These are phyloP conservation scores for Podaxis rugospora DNA, from an alignment of 768 basidiomycete genomes.

Conservation along the genomic window DNA sequence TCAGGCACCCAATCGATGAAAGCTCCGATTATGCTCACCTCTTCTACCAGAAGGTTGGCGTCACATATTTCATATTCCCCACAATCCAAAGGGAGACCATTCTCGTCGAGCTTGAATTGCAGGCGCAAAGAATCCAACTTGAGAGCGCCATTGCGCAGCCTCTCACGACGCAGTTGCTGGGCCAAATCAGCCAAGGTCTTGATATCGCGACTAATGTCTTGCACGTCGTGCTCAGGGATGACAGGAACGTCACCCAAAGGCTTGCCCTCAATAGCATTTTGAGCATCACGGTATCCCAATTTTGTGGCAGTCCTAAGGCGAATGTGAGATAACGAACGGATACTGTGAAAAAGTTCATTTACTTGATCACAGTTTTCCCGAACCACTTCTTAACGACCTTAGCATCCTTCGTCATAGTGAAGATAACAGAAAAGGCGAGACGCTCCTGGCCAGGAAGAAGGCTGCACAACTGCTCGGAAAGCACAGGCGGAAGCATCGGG, in stretches of 20 bases:
- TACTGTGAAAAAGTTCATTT: slow-evolving; percentile 18
- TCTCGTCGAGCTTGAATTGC: slow-evolving; percentile 75
- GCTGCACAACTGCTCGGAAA: slow-evolving; percentile 92
- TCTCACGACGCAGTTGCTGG: slow-evolving; percentile 62
- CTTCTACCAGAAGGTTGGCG: slow-evolving; percentile 82
- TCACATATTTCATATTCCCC: slow-evolving; percentile 57
- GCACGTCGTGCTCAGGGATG: slow-evolving; percentile 49
- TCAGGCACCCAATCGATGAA: slow-evolving; percentile 6
- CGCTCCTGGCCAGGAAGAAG: slow-evolving; percentile 85
- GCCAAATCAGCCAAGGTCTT: slow-evolving; percentile 64
- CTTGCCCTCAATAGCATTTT: slow-evolving; percentile 76
- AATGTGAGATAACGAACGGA: not conserved
- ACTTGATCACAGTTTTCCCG: slow-evolving; percentile 90
- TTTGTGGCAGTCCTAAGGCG: slow-evolving; percentile 73
- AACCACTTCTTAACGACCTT: slow-evolving; percentile 87
- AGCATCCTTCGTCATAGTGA: slow-evolving; percentile 81
- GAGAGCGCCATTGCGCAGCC: slow-evolving; percentile 80
- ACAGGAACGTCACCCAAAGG: slow-evolving; percentile 49
- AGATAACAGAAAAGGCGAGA: slow-evolving; percentile 85
- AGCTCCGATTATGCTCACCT: slow-evolving; percentile 46
- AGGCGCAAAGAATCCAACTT: slow-evolving; percentile 65
- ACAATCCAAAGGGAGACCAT: slow-evolving; percentile 79
- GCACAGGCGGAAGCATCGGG: slow-evolving; percentile 93
- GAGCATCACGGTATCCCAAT: slow-evolving; percentile 78
- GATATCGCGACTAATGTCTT: slow-evolving; percentile 74